Evolutionary conservation across 805 yeast genomes (phyloP), one percentile per base, ranked within the genome.

Genomic region (Lipomyces oligophaga): DNA sequence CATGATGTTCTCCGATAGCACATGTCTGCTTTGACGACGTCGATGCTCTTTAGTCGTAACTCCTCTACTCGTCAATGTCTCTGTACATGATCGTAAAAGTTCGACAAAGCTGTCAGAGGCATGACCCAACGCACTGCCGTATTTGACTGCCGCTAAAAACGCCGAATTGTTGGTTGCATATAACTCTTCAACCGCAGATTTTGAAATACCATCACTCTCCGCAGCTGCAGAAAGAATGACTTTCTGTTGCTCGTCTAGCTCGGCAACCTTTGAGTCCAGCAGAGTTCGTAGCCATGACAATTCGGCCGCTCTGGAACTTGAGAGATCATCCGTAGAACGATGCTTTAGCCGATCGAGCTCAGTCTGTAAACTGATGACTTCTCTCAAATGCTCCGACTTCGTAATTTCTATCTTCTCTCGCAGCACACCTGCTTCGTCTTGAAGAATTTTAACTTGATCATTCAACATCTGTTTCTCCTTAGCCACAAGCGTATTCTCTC

Each of bases 71-170:
- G 27, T 37, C 18, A 49, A 20, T 5, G 47, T 34, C 8, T 33
- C 34, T 26, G 41, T 34, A 2, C 42, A 22, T 6, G 31, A 19
- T 10, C 38, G 11, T 8, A 50, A 27, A 15, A 50, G 24, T 25
- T 47, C 34, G 19, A 43, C 45, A 33, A 50, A 50, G 22, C 43
- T 49, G 22, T 42, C 48, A 5, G 55, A 50, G 13, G 41, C 55
- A 4, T 43, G 33, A 30, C 49, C 43, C 30, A 50, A 30, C 18
- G 55, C 55, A 8, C 34, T 38, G 20, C 55, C 55, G 32, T 35
- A 50, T 27, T 38, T 41, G 40, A 50, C 44, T 20, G 46, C 43
- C 7, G 51, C 32, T 15, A 45, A 33, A 34, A 47, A 47, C 5
- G n/a, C 19, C 10, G 55, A 41, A 36, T 50, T 42, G 37, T 24